Evolutionary conservation across 2,329 filamentous ascomycete species (phyloP), one percentile per base, ranked within the genome.

Genomic region (Fusarium algeriense): DNA sequence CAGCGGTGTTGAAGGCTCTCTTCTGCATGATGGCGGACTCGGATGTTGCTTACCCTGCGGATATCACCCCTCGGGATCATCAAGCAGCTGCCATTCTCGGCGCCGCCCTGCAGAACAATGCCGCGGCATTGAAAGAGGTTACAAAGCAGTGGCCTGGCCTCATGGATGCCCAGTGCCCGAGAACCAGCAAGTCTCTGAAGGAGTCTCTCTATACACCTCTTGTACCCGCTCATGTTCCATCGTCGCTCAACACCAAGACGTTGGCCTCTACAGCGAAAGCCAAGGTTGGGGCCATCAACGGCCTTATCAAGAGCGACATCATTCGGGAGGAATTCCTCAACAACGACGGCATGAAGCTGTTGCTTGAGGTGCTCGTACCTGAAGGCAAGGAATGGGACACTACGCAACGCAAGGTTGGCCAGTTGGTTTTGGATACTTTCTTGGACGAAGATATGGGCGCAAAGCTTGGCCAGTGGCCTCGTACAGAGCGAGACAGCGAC

Each of bases 371-470:
- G 10, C 83, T 91, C 38, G 74, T 83, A 6, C 82, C 81, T 12
- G 79, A 84, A 28, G 83, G 81, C n/a, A 78, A 81, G 7, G 82
- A 83, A 30, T 88, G 89, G 82, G 84, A 84, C 17, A 76, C 80
- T 3, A 84, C 87, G 9, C 84, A 87, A 75, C 84, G 83, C 63
- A 88, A 86, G 74, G 85, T 87, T 28, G 88, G 86, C 3, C 83
- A 89, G 65, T 82, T 92, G 60, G 84, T 91, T 32, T 83, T 87
- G 37, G 90, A 92, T 75, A 90, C 85, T 65, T 92, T 92, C 75
- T 81, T 92, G n/a, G 90, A 92, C 74, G 85, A 86, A 67, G 84
- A 87, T 61, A 89, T 91, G 84, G 89, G 89, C 43, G 89, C 89
- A 5, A 81, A 82, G 28, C 69, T 85, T 20, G 87, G 88, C 0